Evolutionary conservation across 2,329 filamentous ascomycete species (phyloP).

Genomic region (Penicillium thymicola): DNA sequence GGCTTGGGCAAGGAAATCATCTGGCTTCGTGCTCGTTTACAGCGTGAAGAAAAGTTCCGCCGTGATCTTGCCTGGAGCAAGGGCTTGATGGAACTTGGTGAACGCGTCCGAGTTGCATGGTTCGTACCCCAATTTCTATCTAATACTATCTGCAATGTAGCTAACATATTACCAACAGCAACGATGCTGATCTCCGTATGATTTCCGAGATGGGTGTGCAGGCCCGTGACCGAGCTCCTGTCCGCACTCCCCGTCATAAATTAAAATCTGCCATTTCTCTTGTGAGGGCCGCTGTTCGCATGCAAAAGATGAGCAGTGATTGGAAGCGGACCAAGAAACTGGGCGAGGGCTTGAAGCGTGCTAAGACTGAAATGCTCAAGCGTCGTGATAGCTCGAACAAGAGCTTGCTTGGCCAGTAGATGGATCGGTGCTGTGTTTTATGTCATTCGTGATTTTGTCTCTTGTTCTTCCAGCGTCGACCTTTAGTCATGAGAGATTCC

Average conservation of each 20-base stretch:
- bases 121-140: constrained; percentile 51
- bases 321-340: constrained; percentile 45
- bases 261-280: constrained; percentile 42
- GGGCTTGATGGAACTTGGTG: constrained; percentile 78
- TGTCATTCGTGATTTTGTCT: constrained; percentile 21
- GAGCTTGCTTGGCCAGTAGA: constrained; percentile 15
- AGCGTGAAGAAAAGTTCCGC: constrained; percentile 76
- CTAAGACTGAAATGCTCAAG: constrained; percentile 42
- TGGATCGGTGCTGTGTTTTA: constrained; percentile 22
- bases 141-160: constrained; percentile 1
- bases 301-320: constrained; percentile 45
- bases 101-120: constrained; percentile 65
- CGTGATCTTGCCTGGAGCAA: constrained; percentile 83
- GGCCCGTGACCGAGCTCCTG: constrained; percentile 31
- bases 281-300: constrained; percentile 45
- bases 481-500: constrained; percentile 24
- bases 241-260: constrained; percentile 40
- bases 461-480: constrained; percentile 20
- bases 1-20: constrained; percentile 86
- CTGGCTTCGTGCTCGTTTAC: constrained; percentile 79
- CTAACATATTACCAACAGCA: constrained; percentile 56
- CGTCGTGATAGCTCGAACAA: constrained; percentile 33
- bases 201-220: constrained; percentile 77
- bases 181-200: constrained; percentile 83
- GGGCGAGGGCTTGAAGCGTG: constrained; percentile 43